Base-by-base conservation (phyloP, 495 filamentous ascomycete species). In the Entonaema liquescens region DNA sequence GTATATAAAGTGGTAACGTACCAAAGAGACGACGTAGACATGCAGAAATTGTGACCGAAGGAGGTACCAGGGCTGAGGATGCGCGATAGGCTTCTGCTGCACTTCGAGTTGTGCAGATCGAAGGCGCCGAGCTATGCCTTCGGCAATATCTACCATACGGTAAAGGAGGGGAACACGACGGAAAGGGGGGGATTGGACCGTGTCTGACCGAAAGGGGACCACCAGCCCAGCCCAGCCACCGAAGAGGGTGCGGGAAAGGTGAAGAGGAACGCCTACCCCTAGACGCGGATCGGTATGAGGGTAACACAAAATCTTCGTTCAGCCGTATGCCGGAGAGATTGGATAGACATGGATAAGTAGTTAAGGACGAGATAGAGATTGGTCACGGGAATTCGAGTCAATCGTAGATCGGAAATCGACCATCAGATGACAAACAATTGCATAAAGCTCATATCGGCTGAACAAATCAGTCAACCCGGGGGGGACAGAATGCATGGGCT, bases 401-500 rank as follows among this genome's bases (percentile, higher is more conserved):
- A 68, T 73, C 26, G 53, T 65, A 64, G 70, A 73, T 72, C 70
- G 65, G 60, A 68, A 68, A 74, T 74, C 67, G 58, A 54, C 67
- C 62, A 65, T 74, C 71, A 70, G 62, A 74, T 74, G 71, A 74
- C 71, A 74, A 67, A 74, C 71, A 70, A 70, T 64, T 74, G 71
- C 71, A 74, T 74, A 59, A 74, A 70, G 71, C 67, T 70, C 71
- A 70, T 74, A 74, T 70, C 71, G 71, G 71, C 61, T 74, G 71
- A 74, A 74, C 71, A 70, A 74, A 74, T 74, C 71, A 70, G 71
- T 74, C 67, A 69, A 74, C 59, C 71, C 71, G 67, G 67, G 55
- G 64, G 49, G 71, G 62, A 29, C 35, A 74, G 67, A 62, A 44
- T 74, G 71, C 66, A 74, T 74, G 71, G 71, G 62, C 62, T 74